These are phyloP conservation scores for Magnolia officinalis DNA, from an alignment of 164 flowering plant species.

Conservation along the genomic window DNA sequence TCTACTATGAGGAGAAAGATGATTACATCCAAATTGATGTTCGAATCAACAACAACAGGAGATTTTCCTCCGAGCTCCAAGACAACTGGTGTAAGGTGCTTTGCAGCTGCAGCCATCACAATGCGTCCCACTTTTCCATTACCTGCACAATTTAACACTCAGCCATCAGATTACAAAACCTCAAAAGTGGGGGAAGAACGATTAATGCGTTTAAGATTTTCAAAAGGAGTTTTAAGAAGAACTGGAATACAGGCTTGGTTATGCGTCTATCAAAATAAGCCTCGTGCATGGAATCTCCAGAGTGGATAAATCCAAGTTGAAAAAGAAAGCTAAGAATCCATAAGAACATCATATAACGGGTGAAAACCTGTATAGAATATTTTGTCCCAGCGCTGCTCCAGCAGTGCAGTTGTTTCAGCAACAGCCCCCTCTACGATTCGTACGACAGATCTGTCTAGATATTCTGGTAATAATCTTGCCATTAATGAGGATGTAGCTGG, in stretches of 20 bases:
- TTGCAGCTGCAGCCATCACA: slow-evolving; percentile 89
- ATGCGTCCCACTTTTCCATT: slow-evolving; percentile 76
- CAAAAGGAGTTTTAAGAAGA: background rate
- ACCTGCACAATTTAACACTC: slow-evolving; percentile 40
- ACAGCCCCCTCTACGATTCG: slow-evolving; percentile 57
- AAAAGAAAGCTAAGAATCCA: background rate
- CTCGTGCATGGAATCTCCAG: background rate
- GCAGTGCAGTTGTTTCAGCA: slow-evolving; percentile 39
- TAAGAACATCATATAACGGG: background rate
- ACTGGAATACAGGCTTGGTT: background rate
- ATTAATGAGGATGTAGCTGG: slow-evolving; percentile 50
- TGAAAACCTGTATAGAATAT: slow-evolving; percentile 56
- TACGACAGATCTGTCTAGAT: slow-evolving; percentile 41
- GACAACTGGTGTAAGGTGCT: slow-evolving; percentile 89
- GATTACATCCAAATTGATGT: slow-evolving; percentile 53
- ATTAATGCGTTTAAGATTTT: background rate
- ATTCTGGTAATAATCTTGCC: slow-evolving; percentile 27
- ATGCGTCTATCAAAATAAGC: background rate
- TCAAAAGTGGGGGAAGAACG: background rate
- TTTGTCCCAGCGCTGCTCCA: slow-evolving; percentile 63
- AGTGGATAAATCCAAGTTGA: background rate
- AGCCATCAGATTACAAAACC: background rate
- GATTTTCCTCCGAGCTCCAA: slow-evolving; percentile 98
- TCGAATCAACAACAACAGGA: slow-evolving; percentile 81
- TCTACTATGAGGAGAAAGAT: background rate